Base-by-base conservation (phyloP, 495 filamentous ascomycete species). In the Sordaria brevicollis region DNA sequence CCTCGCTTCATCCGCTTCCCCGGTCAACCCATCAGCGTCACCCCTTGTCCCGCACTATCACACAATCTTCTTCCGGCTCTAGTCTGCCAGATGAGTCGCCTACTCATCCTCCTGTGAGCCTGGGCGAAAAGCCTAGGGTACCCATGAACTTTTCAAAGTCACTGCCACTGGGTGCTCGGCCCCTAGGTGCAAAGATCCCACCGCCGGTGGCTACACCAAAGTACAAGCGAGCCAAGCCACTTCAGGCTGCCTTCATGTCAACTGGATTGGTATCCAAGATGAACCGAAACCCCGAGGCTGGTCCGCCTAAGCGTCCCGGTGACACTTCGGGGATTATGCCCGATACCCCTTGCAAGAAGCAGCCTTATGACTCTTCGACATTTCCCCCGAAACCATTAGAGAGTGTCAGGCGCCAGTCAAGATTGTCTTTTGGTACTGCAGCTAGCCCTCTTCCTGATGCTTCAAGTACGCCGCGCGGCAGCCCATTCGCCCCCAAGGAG, bases 331-430 rank as follows among this genome's bases (percentile, higher is more conserved):
- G 70, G 69, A 68, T 77, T 6, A 92, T 95, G 86, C 95, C 96
- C 0, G 95, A 98, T 76, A 99, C 95, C 17, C 95, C 95, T 8
- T 98, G 95, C 81, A 99, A 98, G 83, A 89, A 92, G 74, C 86
- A 87, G 34, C 81, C 83, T 62, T 89, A 88, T 77, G 76, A 89
- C 67, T 89, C 91, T 78, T 80, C 88, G 65, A 86, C 90, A 19
- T 87, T 85, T 31, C 86, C 89, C 3, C 86, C 86, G 15, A 76
- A 85, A 33, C 49, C 49, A 17, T 83, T 84, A 0, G 85, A 88
- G 21, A 86, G 86, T 70, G 81, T 85, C 0, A 82, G 90, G 37
- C 78, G 79, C 21, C 69, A 68, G 19, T 73, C 73, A 5, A 74
- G 78, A 8, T 68, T 72, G 6, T 79, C 76, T 1, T 82, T 83